Evolutionary conservation across 208 protist species (phyloP), one percentile per base, ranked within the genome.

Genomic region (Balamuthia mandrillaris): DNA sequence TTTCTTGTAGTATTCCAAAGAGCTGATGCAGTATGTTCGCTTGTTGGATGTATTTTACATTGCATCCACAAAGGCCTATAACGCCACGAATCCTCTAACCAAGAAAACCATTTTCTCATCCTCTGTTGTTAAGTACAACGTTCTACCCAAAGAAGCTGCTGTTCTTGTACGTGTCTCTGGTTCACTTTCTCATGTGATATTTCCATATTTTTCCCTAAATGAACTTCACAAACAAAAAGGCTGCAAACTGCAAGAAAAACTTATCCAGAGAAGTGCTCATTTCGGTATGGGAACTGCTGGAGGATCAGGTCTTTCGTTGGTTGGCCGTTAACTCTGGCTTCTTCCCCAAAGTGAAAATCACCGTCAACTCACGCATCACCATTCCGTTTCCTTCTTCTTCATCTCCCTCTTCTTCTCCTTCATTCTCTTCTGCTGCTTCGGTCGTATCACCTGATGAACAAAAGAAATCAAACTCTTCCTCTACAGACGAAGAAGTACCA

Each of bases 271-370:
- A n/a, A n/a, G n/a, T n/a, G n/a, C n/a, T n/a, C n/a, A n/a, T n/a
- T n/a, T n/a, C n/a, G n/a, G 68, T 77, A 24, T 77, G 68, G 68
- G 68, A 77, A 21, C 29, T 77, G n/a, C 68, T 77, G 3, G 68
- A 77, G 56, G n/a, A n/a, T n/a, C n/a, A n/a, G n/a, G n/a, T n/a
- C n/a, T n/a, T n/a, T n/a, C n/a, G n/a, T n/a, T n/a, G n/a, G n/a
- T n/a, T n/a, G n/a, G n/a, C n/a, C n/a, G n/a, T n/a, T n/a, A n/a
- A n/a, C n/a, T n/a, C n/a, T n/a, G n/a, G n/a, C n/a, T n/a, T n/a
- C n/a, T n/a, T n/a, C n/a, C n/a, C n/a, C n/a, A n/a, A n/a, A 74
- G 63, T 35, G 63, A 74, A 12, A 41, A 74, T 24, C 39, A 74
- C 63, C 39, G 24, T 14, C 21, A 18, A 12, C 9, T 41, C 24